A percentile compares a stretch with the other conserved stretches of the same genome.
phyloP scores from a whole-genome alignment of 148 eudicot genomes.

The Oxyria digyna region DNA sequence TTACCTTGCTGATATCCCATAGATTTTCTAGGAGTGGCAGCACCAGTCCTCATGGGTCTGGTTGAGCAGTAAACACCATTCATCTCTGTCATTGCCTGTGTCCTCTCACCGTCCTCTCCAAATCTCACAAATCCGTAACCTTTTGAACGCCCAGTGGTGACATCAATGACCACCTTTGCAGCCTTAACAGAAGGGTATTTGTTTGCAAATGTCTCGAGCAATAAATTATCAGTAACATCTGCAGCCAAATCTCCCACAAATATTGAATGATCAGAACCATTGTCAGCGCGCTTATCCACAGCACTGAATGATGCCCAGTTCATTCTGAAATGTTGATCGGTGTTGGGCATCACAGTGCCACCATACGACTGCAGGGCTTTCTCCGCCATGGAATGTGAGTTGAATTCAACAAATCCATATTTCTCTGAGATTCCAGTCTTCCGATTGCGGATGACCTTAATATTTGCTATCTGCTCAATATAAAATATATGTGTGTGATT shows the following conservation, averaged over 20 bases:
- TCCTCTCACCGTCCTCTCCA: conserved; percentile 84
- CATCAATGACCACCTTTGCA: conserved; percentile 92
- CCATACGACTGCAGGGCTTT: conserved; percentile 51
- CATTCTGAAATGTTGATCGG: conserved; percentile 76
- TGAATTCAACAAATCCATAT: conserved; percentile 88
- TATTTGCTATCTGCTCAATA: not conserved
- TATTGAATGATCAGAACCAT: conserved; percentile 84
- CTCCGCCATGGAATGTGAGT: conserved; percentile 64
- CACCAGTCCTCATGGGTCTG: conserved; percentile 93
- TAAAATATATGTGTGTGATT: not conserved
- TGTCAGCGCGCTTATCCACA: conserved; percentile 77
- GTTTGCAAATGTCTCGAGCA: conserved; percentile 70
- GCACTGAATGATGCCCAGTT: conserved; percentile 92
- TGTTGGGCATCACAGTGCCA: conserved; percentile 58
- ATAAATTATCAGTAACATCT: conserved; percentile 73
- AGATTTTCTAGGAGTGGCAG: conserved; percentile 87
- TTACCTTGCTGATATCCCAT: conserved; percentile 72
- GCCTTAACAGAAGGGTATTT: conserved; percentile 89
- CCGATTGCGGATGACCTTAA: conserved; percentile 87
- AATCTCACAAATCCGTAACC: conserved; percentile 98
- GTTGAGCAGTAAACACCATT: conserved; percentile 79
- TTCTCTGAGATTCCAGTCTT: conserved; percentile 79
- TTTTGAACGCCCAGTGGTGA: conserved; percentile 80
- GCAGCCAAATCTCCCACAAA: conserved; percentile 98
- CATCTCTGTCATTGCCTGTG: conserved; percentile 92